These are phyloP conservation scores for Colletotrichum tropicicola DNA, from an alignment of 2,329 filamentous ascomycete species.

Conservation along the genomic window DNA sequence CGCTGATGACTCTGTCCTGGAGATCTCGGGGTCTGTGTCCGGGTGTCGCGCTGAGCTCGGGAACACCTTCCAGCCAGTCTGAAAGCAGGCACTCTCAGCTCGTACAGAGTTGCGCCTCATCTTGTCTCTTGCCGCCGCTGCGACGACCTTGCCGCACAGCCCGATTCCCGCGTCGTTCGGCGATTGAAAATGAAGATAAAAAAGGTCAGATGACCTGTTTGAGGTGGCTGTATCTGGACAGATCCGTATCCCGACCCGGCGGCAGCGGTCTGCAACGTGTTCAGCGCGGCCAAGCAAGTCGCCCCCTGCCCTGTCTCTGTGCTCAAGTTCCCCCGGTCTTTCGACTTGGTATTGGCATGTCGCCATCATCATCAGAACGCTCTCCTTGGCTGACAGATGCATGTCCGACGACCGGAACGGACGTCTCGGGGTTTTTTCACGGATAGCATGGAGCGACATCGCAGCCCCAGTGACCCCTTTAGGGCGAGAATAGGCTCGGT, in stretches of 20 bases:
- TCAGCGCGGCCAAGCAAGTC: constrained; percentile 6
- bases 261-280: constrained; percentile 10
- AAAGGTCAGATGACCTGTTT: constrained; percentile 23
- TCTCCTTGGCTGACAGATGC: not conserved
- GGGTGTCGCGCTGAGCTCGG: too few species aligned
- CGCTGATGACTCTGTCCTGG: constrained; percentile 1
- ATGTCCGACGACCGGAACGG: constrained; percentile 21
- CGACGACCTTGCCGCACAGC: constrained; percentile 9
- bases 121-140: not conserved
- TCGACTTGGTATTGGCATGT: not conserved
- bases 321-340: not conserved
- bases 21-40: too few species aligned
- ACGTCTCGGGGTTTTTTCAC: not conserved
- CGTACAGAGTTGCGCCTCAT: too few species aligned
- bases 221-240: constrained; percentile 9
- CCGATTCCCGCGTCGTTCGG: not conserved
- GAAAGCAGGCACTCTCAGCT: not conserved
- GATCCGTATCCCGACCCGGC: not conserved
- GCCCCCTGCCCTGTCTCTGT: not conserved
- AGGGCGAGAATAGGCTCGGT: not conserved
- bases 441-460: not conserved
- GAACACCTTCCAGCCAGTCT: constrained; percentile 4
- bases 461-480: not conserved
- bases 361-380: not conserved
- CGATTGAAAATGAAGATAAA: not conserved